Evolutionary conservation across 2,329 filamentous ascomycete species (phyloP).

Genomic region (Hysterium pulicare): DNA sequence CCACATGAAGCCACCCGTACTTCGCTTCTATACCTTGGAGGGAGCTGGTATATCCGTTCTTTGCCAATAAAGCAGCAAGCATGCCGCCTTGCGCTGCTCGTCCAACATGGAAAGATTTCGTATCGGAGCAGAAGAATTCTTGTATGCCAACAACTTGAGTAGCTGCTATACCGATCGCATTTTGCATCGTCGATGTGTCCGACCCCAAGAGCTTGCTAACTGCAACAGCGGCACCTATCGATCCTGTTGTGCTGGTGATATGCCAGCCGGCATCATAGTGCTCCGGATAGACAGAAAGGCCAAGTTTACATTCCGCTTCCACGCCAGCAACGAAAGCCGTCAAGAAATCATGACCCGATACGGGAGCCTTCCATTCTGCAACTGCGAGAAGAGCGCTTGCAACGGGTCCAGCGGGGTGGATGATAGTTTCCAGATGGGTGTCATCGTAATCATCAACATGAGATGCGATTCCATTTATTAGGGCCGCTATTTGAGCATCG

Average conservation of each 20-base stretch:
- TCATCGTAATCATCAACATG: slow-evolving; percentile 58
- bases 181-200: slow-evolving; percentile 38
- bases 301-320: slow-evolving; percentile 53
- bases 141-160: slow-evolving; percentile 54
- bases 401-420: slow-evolving; percentile 53
- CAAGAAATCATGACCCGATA: slow-evolving; percentile 49
- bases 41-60: slow-evolving; percentile 50
- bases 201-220: slow-evolving; percentile 49
- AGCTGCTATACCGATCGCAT: slow-evolving; percentile 53
- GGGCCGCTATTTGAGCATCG: slow-evolving; percentile 50
- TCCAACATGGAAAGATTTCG: slow-evolving; percentile 55
- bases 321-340: slow-evolving; percentile 51
- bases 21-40: slow-evolving; percentile 49
- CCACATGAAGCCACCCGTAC: slow-evolving; percentile 53
- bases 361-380: slow-evolving; percentile 39
- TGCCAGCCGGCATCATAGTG: slow-evolving; percentile 58
- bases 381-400: slow-evolving; percentile 50
- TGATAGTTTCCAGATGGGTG: slow-evolving; percentile 55
- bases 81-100: slow-evolving; percentile 53
- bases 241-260: slow-evolving; percentile 52
- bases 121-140: slow-evolving; percentile 56
- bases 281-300: slow-evolving; percentile 51
- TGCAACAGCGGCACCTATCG: slow-evolving; percentile 52
- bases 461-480: slow-evolving; percentile 55
- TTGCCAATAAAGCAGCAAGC: slow-evolving; percentile 45